Evolutionary conservation across 176 grass and related monocot genomes (phyloP), one percentile per base, ranked within the genome.

Genomic region (Cenchrus americanus): DNA sequence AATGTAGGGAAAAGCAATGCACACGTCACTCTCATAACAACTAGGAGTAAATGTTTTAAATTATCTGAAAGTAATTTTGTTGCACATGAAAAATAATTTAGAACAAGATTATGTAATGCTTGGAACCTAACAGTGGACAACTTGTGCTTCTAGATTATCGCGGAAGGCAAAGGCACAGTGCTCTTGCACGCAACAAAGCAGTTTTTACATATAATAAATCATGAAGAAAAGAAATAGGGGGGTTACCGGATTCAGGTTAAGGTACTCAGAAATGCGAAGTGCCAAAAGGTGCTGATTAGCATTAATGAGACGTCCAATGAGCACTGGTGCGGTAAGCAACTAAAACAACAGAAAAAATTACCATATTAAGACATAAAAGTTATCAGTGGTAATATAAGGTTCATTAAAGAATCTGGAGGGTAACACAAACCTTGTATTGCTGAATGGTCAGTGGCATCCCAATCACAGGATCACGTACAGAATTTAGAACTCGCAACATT

Each of bases 251-350:
- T 87, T 98, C 47, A 98, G 70, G 78, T 90, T 92, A 80, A 98
- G 93, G 80, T 95, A 98, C 61, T 98, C 93, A 50, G 96, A 98
- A 83, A 98, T 90, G 75, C 93, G 87, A 84, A 98, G 87, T 71
- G 96, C 93, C 84, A 95, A 85, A 85, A 98, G 90, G 79, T 98
- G 96, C 71, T 95, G 91, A 80, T 94, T 92, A 55, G 89, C 89
- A 87, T 95, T 98, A 72, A 98, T 87, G 51, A 98, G 84, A 51
- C 93, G 89, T 57, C 89, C 96, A 88, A 94, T 85, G 71, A 98
- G 83, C 80, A 98, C 93, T 53, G 93, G 84, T 76, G 93, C 83
- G 26, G 96, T 95, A 62, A 98, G 91, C n/a, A 94, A 42, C 96
- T 98, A 90, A 66, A 80, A 85, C 18, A 75, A 71, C 52, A 76